phyloP scores from a whole-genome alignment of 805 yeast genomes.

The Grigorovia yakushimaensis region DNA sequence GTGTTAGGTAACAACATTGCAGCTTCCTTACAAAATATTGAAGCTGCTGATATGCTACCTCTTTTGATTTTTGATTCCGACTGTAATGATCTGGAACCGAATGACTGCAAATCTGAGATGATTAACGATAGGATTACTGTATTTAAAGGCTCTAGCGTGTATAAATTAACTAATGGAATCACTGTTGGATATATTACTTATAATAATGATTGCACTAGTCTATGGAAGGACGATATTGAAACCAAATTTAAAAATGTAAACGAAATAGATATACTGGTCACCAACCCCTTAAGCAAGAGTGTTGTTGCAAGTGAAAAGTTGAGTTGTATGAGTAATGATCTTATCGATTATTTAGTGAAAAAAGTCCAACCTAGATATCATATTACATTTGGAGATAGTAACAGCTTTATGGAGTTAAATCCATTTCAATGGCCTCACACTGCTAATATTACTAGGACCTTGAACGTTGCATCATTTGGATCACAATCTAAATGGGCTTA shows the following conservation, averaged over 20 bases:
- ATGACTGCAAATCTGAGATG: not conserved
- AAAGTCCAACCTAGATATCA: constrained; percentile 53
- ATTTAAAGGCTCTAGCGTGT: constrained; percentile 30
- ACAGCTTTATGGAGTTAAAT: constrained; percentile 42
- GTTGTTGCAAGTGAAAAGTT: constrained; percentile 38
- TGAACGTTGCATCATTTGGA: constrained; percentile 54
- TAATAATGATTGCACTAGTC: constrained; percentile 8
- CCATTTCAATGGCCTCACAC: constrained; percentile 49
- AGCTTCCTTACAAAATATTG: constrained; percentile 2
- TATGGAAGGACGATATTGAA: constrained; percentile 20
- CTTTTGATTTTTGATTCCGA: constrained; percentile 6
- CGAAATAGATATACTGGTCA: constrained; percentile 46
- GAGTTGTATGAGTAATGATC: constrained; percentile 31
- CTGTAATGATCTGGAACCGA: not conserved
- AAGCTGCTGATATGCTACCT: constrained; percentile 14
- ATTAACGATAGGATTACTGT: constrained; percentile 15
- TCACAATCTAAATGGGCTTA: constrained; percentile 58
- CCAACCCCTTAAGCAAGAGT: constrained; percentile 50
- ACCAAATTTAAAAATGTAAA: constrained; percentile 12
- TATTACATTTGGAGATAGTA: constrained; percentile 37
- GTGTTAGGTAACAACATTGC: constrained; percentile 39
- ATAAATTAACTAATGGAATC: constrained; percentile 36
- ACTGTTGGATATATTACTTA: constrained; percentile 39
- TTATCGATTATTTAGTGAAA: constrained; percentile 39
- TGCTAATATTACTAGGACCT: constrained; percentile 45